Base-by-base conservation (phyloP, 495 filamentous ascomycete species). In the Aspergillus ostianus region DNA sequence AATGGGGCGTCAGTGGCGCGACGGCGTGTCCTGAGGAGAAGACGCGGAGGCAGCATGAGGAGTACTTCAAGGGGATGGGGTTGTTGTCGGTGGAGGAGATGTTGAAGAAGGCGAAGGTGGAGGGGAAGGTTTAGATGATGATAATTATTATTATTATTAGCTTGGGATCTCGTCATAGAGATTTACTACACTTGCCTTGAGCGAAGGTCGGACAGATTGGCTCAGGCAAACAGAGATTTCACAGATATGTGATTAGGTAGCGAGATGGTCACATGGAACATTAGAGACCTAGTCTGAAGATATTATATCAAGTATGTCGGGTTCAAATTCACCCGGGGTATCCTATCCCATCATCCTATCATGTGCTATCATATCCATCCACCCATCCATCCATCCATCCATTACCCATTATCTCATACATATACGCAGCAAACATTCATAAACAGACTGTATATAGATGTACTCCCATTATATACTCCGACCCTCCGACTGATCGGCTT, bases 1-100 rank as follows among this genome's bases (percentile, higher is more conserved):
- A 62, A 49, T 51, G 50, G 45, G 51, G 10, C 4, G 20, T 62
- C 10, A 51, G n/a, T 3, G 56, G 60, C 6, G 60, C 56, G 9
- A 58, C 32, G 21, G 44, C 50, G 2, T 55, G 52, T 19, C 60
- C 60, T 4, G 36, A 21, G 23, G 60, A 62, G 46, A 62, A 58
- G 55, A 47, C 53, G 0, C 12, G 51, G 18, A 10, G 30, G 51
- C 55, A 58, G 60, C 15, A 45, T 7, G 51, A 62, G 60, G 29
- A 55, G 46, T 62, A 44, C 23, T 62, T 62, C 20, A 50, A 51
- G 6, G 51, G 20, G 9, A 17, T 62, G 10, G 10, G 46, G 29
- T 62, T 62, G 36, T 1, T 55, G 46, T n/a, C 23, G 4, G 0
- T 62, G 1, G 55, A 58, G n/a, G 55, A 47, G 44, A 51, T 62